Evolutionary conservation across 2,329 filamentous ascomycete species (phyloP).

Genomic region (Arachnopeziza araneosa): DNA sequence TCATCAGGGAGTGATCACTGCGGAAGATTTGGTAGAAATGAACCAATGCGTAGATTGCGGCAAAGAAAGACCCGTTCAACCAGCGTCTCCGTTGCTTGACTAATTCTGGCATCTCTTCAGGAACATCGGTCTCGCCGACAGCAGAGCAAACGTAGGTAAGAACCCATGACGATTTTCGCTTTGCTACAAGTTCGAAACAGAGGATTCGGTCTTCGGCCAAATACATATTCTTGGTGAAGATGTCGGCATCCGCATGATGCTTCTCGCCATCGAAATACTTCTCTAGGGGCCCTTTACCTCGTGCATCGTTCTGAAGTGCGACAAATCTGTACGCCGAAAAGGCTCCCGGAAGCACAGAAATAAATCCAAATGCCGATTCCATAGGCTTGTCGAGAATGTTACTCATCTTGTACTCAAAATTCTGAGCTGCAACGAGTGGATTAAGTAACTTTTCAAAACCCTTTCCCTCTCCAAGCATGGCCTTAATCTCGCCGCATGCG

Average conservation of each 20-base stretch:
- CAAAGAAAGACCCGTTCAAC: constrained; percentile 71
- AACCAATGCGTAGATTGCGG: constrained; percentile 64
- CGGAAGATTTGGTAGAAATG: constrained; percentile 65
- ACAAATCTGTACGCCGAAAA: constrained; percentile 67
- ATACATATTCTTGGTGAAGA: constrained; percentile 67
- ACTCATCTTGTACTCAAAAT: constrained; percentile 26
- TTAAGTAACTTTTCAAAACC: constrained; percentile 14
- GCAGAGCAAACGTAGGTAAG: constrained; percentile 67
- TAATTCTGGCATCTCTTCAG: constrained; percentile 63
- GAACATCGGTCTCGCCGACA: constrained; percentile 68
- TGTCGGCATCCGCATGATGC: constrained; percentile 50
- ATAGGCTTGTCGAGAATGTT: constrained; percentile 25
- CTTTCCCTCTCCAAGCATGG: constrained; percentile 33
- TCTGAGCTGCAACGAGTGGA: constrained; percentile 22
- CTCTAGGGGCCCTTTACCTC: constrained; percentile 62
- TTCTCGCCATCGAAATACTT: constrained; percentile 72
- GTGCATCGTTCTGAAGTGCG: constrained; percentile 63
- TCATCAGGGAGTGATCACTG: constrained; percentile 59
- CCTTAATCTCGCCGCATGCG: constrained; percentile 24
- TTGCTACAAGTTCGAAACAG: constrained; percentile 64
- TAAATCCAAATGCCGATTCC: constrained; percentile 24
- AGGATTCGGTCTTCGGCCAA: constrained; percentile 55
- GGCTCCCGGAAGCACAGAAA: constrained; percentile 48
- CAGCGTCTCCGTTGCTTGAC: constrained; percentile 66
- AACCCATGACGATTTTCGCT: constrained; percentile 64